Conservation (phyloP, 768 basidiomycete genomes). For the Panus rudis region DNA sequence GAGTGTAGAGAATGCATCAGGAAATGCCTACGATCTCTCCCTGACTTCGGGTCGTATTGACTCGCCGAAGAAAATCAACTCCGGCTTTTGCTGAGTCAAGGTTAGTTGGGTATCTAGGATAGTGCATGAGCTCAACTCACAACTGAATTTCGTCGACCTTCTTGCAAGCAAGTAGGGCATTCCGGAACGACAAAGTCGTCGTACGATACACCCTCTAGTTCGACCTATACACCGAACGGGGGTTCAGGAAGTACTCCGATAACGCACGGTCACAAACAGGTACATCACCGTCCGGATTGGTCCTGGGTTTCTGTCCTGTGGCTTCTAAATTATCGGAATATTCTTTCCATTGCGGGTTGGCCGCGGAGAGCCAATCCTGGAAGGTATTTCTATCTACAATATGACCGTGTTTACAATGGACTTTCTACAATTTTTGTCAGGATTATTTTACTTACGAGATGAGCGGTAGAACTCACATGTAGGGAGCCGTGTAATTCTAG, state of each 20-base stretch:
- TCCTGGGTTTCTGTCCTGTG: constrained; percentile 55
- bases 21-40: constrained; percentile 56
- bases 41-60: constrained; percentile 62
- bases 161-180: constrained; percentile 59
- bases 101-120: no score
- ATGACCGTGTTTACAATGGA: constrained; percentile 74
- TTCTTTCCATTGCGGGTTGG: constrained; percentile 76
- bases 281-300: constrained; percentile 93
- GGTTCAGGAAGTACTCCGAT: not conserved
- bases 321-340: constrained; percentile 59
- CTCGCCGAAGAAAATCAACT: constrained; percentile 87
- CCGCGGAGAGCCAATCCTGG: constrained; percentile 62
- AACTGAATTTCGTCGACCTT: constrained; percentile 50
- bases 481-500: constrained; percentile 88
- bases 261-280: constrained; percentile 15
- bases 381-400: constrained; percentile 57
- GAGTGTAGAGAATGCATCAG: not conserved
- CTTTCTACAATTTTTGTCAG: constrained; percentile 41
- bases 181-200: constrained; percentile 73
- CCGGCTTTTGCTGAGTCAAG: constrained; percentile 62
- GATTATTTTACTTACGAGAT: not conserved
- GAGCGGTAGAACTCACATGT: constrained; percentile 45
- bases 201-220: constrained; percentile 71
- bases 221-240: constrained; percentile 45
- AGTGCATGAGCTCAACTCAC: no score